Conservation (phyloP, 2,329 filamentous ascomycete species). For the Corinectria fuckeliana region DNA sequence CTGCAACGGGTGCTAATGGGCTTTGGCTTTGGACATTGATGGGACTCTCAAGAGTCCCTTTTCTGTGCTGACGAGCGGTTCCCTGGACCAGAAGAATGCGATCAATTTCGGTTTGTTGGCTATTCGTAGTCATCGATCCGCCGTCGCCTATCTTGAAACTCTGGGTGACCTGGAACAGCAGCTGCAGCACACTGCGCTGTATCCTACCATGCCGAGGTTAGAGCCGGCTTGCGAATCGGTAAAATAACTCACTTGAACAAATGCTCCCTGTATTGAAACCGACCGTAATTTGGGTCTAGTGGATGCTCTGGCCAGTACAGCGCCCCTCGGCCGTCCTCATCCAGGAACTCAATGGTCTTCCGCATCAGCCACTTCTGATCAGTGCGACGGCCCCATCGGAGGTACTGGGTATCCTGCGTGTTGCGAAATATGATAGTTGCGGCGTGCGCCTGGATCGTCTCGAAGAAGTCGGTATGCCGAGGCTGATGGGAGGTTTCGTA, state of each 20-base stretch:
- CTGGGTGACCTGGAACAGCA: neutral
- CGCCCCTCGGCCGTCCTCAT: neutral
- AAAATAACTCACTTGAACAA: too few species aligned
- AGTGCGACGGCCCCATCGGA: neutral
- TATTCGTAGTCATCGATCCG: neutral
- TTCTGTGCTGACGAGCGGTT: neutral
- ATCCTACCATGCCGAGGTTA: neutral
- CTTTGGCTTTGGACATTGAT: neutral
- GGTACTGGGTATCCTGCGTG: neutral
- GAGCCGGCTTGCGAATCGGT: rapidly evolving
- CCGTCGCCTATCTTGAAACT: neutral
- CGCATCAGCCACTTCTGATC: neutral
- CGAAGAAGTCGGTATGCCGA: neutral
- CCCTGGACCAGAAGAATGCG: neutral
- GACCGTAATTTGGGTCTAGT: neutral
- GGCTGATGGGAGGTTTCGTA: neutral
- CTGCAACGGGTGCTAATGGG: neutral
- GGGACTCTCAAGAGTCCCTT: neutral
- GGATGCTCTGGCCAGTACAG: neutral
- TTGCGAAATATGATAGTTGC: neutral
- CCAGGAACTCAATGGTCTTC: neutral
- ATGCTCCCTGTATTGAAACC: neutral
- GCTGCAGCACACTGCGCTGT: neutral
- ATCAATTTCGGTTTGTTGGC: neutral
- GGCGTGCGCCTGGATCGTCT: neutral